Conservation (phyloP, 2,329 filamentous ascomycete species). For the Ophiostoma ips region DNA sequence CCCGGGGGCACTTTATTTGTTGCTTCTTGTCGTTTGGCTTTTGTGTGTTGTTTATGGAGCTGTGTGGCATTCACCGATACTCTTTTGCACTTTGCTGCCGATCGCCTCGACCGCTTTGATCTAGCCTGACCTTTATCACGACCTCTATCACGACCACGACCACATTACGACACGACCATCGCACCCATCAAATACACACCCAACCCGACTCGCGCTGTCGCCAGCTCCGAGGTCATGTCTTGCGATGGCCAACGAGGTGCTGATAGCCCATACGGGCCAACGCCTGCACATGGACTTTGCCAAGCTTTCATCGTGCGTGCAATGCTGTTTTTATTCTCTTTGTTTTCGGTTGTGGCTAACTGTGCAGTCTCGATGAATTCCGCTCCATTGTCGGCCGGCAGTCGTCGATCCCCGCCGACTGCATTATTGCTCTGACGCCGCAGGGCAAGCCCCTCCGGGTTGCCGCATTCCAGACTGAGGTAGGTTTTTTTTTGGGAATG, state of each 20-base stretch:
- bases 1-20: background rate
- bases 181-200: background rate
- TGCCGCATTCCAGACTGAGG: slow-evolving; percentile 69
- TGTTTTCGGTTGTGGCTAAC: background rate
- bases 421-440: slow-evolving; percentile 76
- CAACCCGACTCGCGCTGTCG: too few relatives aligned
- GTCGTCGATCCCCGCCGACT: slow-evolving; percentile 57
- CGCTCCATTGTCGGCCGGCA: slow-evolving; percentile 66
- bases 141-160: background rate
- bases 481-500: too few relatives aligned
- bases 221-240: slow-evolving; percentile 30
- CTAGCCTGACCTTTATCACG: background rate
- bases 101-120: background rate
- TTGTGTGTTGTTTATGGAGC: too few relatives aligned
- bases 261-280: slow-evolving; percentile 86
- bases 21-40: too few relatives aligned
- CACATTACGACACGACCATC: background rate
- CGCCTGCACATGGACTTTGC: slow-evolving; percentile 66
- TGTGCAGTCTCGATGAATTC: slow-evolving; percentile 62
- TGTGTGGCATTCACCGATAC: too few relatives aligned
- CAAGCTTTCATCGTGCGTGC: slow-evolving; percentile 56
- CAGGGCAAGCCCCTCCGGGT: slow-evolving; percentile 74
- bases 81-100: background rate
- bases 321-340: too few relatives aligned
- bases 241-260: slow-evolving; percentile 78